Evolutionary conservation across 2,329 filamentous ascomycete genomes (phyloP).

Genomic region (Hortaea werneckii): DNA sequence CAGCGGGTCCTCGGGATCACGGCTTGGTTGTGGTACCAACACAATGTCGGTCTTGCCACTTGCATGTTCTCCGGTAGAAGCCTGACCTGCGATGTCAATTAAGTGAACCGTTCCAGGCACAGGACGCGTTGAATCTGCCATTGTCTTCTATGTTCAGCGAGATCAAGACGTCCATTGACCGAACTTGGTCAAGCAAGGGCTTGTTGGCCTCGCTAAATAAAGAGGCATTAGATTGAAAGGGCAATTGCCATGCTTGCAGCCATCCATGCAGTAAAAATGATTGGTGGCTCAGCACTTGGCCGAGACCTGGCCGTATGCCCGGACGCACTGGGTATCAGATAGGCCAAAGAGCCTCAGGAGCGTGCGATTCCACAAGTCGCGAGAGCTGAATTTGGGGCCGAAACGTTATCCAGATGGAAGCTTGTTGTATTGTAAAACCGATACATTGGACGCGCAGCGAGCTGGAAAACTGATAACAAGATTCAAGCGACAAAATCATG

Average conservation of each 20-base stretch:
- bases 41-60: slow-evolving; percentile 30
- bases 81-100: slow-evolving; percentile 29
- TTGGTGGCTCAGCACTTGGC: not conserved
- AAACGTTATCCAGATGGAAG: no score
- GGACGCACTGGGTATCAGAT: no score
- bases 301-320: not conserved
- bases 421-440: no score
- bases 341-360: no score
- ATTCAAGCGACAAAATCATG: no score
- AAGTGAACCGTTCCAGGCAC: slow-evolving; percentile 35
- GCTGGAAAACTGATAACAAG: no score
- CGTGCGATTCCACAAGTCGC: no score
- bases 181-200: not conserved
- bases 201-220: not conserved
- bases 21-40: slow-evolving; percentile 33
- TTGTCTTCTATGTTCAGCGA: not conserved
- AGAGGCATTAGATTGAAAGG: not conserved
- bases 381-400: no score
- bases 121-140: not conserved
- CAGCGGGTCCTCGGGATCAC: slow-evolving; percentile 29
- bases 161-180: not conserved
- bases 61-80: slow-evolving; percentile 28
- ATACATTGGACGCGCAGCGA: no score
- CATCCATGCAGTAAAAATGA: no score
- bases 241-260: not conserved